Evolutionary conservation across 495 filamentous ascomycete genomes (phyloP).

Genomic region (Parmelia sp.): DNA sequence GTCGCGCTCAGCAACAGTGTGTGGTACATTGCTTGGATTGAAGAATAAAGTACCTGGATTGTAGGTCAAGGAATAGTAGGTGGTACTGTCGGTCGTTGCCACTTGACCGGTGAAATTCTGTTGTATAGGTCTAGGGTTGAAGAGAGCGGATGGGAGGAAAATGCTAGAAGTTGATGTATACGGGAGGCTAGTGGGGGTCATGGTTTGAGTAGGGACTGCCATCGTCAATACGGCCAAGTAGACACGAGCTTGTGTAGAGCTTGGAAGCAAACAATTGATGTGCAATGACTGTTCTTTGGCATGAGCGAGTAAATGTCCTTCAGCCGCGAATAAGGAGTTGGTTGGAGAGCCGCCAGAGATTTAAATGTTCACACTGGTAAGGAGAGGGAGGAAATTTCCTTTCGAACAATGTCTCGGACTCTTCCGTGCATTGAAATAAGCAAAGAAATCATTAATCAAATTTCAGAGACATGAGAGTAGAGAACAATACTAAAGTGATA

Average conservation of each 20-base stretch:
- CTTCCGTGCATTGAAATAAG: too few species aligned
- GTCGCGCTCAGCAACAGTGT: not conserved
- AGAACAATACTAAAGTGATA: constrained; percentile 1
- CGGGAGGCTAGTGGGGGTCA: not conserved
- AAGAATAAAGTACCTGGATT: not conserved
- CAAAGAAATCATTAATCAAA: too few species aligned
- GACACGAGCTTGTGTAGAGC: not conserved
- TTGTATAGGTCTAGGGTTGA: not conserved
- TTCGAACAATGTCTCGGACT: not conserved
- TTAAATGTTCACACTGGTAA: not conserved
- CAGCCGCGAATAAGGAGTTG: not conserved
- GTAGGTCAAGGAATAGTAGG: constrained; percentile 4
- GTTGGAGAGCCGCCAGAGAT: not conserved
- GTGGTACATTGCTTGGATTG: not conserved
- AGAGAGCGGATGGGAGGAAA: not conserved
- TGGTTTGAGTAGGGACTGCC: not conserved
- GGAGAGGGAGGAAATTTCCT: not conserved
- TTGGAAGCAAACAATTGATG: not conserved
- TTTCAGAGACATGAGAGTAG: not conserved
- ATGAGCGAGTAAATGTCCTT: not conserved
- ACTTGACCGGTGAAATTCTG: not conserved
- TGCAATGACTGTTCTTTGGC: not conserved
- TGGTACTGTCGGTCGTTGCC: not conserved
- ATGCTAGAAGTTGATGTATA: not conserved
- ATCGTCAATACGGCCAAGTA: not conserved